phyloP scores from a whole-genome alignment of 1,139 yeast genomes.

The Yarrowia galli region DNA sequence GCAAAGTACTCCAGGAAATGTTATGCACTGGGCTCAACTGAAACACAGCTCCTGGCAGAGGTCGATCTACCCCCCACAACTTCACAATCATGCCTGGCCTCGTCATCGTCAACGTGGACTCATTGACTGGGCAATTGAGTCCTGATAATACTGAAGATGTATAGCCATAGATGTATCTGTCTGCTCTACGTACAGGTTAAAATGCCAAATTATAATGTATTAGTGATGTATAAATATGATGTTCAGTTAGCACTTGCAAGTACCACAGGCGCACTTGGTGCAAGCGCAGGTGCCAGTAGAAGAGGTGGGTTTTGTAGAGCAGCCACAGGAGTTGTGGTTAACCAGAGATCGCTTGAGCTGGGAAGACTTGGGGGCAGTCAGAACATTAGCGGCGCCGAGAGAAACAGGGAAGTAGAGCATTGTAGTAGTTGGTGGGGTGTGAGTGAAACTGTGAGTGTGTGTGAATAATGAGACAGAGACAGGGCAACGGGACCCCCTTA shows the following conservation, averaged over 20 bases:
- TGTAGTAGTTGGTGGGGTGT: neutral
- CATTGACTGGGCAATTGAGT: too few species aligned
- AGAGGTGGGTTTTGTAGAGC: neutral
- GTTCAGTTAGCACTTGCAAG: neutral
- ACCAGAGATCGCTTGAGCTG: conserved; percentile 2
- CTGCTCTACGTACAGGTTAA: too few species aligned
- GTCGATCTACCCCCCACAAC: too few species aligned
- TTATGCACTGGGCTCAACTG: too few species aligned
- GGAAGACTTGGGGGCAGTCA: conserved; percentile 7
- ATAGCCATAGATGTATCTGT: too few species aligned
- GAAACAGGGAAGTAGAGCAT: conserved; percentile 7
- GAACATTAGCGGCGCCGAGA: conserved; percentile 11
- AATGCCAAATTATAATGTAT: neutral
- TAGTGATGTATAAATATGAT: neutral
- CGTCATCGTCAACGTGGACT: too few species aligned
- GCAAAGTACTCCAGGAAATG: too few species aligned
- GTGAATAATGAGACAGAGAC: neutral
- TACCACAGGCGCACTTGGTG: neutral
- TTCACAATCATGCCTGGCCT: too few species aligned
- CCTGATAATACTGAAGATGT: too few species aligned
- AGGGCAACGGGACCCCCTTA: neutral
- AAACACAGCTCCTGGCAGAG: too few species aligned
- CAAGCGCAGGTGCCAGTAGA: neutral
- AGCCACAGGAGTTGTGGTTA: conserved; percentile 1
- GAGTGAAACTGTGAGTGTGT: neutral